phyloP scores from a whole-genome alignment of 345 rosid genomes.

The Geranium brycei region DNA sequence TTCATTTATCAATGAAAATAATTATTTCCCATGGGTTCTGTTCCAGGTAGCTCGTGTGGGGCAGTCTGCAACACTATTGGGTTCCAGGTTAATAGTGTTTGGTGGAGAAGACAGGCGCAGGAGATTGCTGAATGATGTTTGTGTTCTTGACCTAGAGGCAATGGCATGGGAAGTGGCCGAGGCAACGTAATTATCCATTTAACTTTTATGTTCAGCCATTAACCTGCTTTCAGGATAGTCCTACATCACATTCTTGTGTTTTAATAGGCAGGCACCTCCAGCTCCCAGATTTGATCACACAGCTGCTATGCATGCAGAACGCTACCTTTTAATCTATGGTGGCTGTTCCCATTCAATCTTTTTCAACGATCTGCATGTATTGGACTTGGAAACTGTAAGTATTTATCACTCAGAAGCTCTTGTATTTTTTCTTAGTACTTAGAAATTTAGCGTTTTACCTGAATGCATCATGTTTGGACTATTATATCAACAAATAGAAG shows the following conservation, averaged over 20 bases:
- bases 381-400: constrained; percentile 81
- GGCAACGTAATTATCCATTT: constrained; percentile 43
- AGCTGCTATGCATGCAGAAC: constrained; percentile 59
- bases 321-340: constrained; percentile 78
- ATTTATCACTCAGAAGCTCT: background rate
- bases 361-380: constrained; percentile 80
- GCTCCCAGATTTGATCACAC: constrained; percentile 95
- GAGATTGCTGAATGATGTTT: constrained; percentile 67
- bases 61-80: constrained; percentile 69
- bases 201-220: background rate
- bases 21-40: background rate
- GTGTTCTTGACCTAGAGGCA: constrained; percentile 65
- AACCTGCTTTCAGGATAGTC: constrained; percentile 13
- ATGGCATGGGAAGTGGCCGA: constrained; percentile 70
- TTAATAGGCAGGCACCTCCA: constrained; percentile 86
- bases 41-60: constrained; percentile 87
- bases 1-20: too few species aligned
- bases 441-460: too few species aligned
- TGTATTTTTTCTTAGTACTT: too few species aligned
- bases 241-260: constrained; percentile 19
- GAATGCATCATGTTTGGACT: too few species aligned
- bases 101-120: constrained; percentile 86
- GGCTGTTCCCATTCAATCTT: constrained; percentile 94
- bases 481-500: too few species aligned
- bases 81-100: constrained; percentile 62